Conservation (phyloP, 106 monocot genomes). For the Phalaenopsis aphrodite region DNA sequence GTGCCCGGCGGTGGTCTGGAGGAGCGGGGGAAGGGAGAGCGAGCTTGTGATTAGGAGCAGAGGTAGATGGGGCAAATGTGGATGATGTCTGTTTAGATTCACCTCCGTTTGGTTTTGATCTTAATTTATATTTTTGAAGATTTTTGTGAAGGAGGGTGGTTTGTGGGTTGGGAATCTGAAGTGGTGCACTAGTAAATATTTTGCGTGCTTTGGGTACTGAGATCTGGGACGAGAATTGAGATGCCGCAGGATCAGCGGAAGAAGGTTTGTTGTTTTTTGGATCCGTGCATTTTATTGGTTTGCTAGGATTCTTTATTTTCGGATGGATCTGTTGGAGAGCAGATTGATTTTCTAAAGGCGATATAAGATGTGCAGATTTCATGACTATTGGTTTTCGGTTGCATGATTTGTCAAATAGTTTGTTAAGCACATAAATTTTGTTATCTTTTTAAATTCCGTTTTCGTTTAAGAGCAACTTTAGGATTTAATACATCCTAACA, state of each 20-base stretch:
- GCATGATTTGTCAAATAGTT: background rate
- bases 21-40: constrained; percentile 9
- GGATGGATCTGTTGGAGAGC: background rate
- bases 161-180: background rate
- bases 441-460: no score
- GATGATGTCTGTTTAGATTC: constrained; percentile 14
- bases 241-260: constrained; percentile 22
- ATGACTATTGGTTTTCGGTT: background rate
- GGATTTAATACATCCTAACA: no score
- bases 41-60: constrained; percentile 24
- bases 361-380: background rate
- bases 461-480: no score
- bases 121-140: background rate
- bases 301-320: background rate
- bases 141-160: background rate
- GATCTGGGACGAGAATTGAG: background rate
- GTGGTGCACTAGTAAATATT: background rate
- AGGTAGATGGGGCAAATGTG: constrained; percentile 34
- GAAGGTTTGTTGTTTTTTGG: constrained; percentile 12
- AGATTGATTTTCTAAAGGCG: background rate
- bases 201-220: background rate
- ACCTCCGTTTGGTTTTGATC: background rate
- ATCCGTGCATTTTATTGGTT: background rate
- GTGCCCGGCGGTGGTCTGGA: background rate
- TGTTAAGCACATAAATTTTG: background rate